phyloP scores from a whole-genome alignment of 1,139 yeast genomes.

The Groenewaldozyma sp. region DNA sequence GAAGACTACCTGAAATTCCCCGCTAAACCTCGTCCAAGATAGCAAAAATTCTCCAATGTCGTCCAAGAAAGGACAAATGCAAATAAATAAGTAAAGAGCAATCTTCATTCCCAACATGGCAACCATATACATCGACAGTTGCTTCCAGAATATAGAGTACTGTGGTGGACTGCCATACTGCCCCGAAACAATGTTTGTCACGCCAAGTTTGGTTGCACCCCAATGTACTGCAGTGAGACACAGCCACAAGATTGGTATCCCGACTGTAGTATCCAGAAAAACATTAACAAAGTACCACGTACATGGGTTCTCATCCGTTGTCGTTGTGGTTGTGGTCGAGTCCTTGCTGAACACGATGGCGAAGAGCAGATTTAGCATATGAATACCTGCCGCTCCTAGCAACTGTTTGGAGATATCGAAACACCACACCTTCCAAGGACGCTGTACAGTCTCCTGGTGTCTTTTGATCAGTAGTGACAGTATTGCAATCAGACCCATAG shows the following conservation, averaged over 20 bases:
- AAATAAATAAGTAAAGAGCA: slow-evolving; percentile 43
- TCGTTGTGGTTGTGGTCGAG: too few relatives aligned
- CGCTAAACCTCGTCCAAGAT: slow-evolving; percentile 73
- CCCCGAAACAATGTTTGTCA: slow-evolving; percentile 68
- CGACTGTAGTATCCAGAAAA: slow-evolving; percentile 88
- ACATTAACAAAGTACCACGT: slow-evolving; percentile 82
- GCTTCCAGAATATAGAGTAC: slow-evolving; percentile 58
- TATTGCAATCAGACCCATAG: slow-evolving; percentile 66
- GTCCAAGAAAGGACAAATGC: slow-evolving; percentile 44
- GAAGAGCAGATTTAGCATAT: slow-evolving; percentile 63
- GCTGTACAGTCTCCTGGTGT: slow-evolving; percentile 66
- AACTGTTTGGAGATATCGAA: slow-evolving; percentile 88
- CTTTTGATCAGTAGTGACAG: slow-evolving; percentile 69
- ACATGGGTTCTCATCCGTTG: slow-evolving; percentile 31
- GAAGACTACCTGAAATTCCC: slow-evolving; percentile 72
- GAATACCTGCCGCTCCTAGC: slow-evolving; percentile 78
- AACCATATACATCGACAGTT: slow-evolving; percentile 55
- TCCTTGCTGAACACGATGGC: slow-evolving; percentile 48
- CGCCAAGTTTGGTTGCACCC: slow-evolving; percentile 40
- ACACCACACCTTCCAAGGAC: slow-evolving; percentile 84
- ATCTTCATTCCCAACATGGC: slow-evolving; percentile 51
- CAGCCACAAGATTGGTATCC: slow-evolving; percentile 72
- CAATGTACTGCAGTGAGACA: slow-evolving; percentile 38
- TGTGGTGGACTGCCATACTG: slow-evolving; percentile 73
- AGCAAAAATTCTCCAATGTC: slow-evolving; percentile 51